Base-by-base conservation (phyloP, 192 early-diverging fungal genomes). In the Rhizoclosmatium globosum region DNA sequence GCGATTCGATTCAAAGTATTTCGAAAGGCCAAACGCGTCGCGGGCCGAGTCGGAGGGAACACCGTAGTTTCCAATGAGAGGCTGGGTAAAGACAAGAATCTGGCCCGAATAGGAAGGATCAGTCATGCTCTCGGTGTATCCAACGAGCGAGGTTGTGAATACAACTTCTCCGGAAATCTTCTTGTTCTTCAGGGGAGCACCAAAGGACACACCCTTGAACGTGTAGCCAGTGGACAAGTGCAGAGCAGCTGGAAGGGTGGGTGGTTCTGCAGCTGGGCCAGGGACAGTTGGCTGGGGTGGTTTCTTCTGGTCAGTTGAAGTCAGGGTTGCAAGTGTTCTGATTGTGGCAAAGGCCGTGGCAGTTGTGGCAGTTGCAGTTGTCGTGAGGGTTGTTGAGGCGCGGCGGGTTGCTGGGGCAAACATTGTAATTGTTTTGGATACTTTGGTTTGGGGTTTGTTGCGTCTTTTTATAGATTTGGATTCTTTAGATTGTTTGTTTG, bases 61-160 rank as follows among this genome's bases (percentile, higher is more conserved):
- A 77, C 97, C 97, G 83, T 98, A 97, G 89, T 98, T 98, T 82
- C 96, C 97, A 79, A 97, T 92, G 53, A 98, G 84, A 38, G 97
- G 97, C 82, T 96, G 95, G n/a, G 97, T 96, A 69, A 98, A 96
- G 4, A 96, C 95, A 38, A 98, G 90, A 69, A 98, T 96, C 86
- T 98, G 97, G 53, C 97, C 97, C 50, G 85, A 86, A 85, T 98
- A 98, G n/a, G 95, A 97, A 6, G 97, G 97, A 79, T 98, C 97
- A 61, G 95, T 97, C 95, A 98, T 96, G 4, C 94, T 95, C 84
- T 98, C 97, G 15, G 97, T 95, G 86, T 98, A 98, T 43, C 97
- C 97, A 15, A 97, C 97, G 61, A 97, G 80, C 7, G 94, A 94
- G 0, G 96, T 97, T 43, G 97, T 97, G 79, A 98, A 98, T 21